Base-by-base conservation (phyloP, 108 stramenopile genomes). In the Skeletonema tropicum region DNA sequence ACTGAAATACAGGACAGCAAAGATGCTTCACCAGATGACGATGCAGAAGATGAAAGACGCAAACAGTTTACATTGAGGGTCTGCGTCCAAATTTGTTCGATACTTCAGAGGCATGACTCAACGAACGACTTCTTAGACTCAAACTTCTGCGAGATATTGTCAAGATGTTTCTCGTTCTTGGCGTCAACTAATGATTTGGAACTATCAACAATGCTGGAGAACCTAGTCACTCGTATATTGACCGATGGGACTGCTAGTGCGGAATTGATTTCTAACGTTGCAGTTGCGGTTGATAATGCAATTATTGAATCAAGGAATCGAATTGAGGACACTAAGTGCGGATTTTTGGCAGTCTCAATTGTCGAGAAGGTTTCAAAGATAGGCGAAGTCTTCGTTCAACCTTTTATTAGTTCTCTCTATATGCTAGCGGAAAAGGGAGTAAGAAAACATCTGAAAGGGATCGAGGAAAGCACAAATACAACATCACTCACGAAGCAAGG, bases 321-420 rank as follows among this genome's bases (percentile, higher is more conserved):
- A 48, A 41, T 60, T 6, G 60, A 17, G 35, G 60, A 75, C 31
- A 33, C 19, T n/a, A 29, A 75, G 62, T 36, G 75, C 15, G 55
- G 62, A 35, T 74, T 64, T 57, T 55, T 83, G 30, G 88, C 86
- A 6, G 70, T 82, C 26, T 88, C 87, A 9, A 76, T 93, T 19
- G 83, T 90, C 58, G 79, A 87, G 42, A 76, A 88, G 58, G 73
- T 88, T 35, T 64, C 67, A n/a, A 57, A 35, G 14, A 23, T 25
- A 45, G 62, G 63, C 26, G 49, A 60, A 14, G 60, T 19, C 32
- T 90, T 88, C 64, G 64, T 75, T 32, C 77, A 88, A 57, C 21
- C 75, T 8, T 93, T 90, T 32, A 62, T 86, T 13, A 36, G 79
- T 17, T 76, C 82, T 6, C 62, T 93, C 79, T n/a, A 75, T 14